Evolutionary conservation across 768 basidiomycete genomes (phyloP).

Genomic region (Mycena alexandri): DNA sequence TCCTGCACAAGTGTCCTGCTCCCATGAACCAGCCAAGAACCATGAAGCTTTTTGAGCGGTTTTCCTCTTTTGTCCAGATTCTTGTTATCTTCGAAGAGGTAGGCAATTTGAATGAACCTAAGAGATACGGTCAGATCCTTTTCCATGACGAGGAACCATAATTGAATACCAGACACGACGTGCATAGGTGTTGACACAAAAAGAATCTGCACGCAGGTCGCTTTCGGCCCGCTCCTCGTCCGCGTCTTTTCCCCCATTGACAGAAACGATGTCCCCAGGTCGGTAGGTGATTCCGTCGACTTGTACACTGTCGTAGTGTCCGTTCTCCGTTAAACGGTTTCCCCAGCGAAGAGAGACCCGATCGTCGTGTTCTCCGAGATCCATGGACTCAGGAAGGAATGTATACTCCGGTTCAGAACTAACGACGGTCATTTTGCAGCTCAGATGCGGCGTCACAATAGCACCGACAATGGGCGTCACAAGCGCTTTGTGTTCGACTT

Average conservation of each 20-base stretch:
- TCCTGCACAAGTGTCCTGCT: conserved; percentile 20
- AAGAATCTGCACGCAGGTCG: not conserved
- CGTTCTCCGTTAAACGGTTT: not conserved
- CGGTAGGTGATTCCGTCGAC: conserved; percentile 15
- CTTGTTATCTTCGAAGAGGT: conserved; percentile 16
- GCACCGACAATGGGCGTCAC: conserved; percentile 27
- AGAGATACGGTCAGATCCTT: not conserved
- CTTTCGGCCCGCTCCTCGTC: conserved; percentile 13
- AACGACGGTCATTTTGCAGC: not conserved
- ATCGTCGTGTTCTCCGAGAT: not conserved
- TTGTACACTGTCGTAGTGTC: conserved; percentile 4
- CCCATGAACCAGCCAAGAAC: conserved; percentile 26
- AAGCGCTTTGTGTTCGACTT: not conserved
- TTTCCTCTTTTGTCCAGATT: not conserved
- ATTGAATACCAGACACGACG: conserved; percentile 21
- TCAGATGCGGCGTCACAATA: conserved; percentile 2
- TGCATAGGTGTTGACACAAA: conserved; percentile 26
- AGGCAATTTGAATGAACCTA: conserved; percentile 32
- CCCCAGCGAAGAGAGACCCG: not conserved
- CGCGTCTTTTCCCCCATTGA: conserved; percentile 14
- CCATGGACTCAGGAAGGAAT: not conserved
- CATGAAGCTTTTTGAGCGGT: conserved; percentile 19
- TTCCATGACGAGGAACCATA: not conserved
- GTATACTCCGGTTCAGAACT: not conserved
- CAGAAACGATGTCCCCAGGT: conserved; percentile 27